Conservation (phyloP, 1,284 basidiomycete species). For the Cutaneotrichosporon sp. region DNA sequence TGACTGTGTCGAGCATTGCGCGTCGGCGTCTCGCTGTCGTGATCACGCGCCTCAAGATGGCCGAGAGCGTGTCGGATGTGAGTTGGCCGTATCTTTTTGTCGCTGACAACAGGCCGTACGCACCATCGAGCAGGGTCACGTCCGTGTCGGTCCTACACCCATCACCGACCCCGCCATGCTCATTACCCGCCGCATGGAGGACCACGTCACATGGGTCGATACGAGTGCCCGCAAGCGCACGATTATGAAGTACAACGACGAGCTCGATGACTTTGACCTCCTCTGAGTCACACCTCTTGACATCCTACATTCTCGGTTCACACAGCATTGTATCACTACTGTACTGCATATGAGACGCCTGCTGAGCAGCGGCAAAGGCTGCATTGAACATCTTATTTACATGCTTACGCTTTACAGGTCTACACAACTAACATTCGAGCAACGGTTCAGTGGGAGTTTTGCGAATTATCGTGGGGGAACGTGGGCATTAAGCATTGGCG, state of each 20-base stretch:
- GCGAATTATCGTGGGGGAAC: too few relatives aligned
- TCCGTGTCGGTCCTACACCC: slow-evolving; percentile 92
- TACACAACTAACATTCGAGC: too few relatives aligned
- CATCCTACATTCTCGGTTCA: not conserved
- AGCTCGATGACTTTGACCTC: slow-evolving; percentile 89
- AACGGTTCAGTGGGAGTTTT: too few relatives aligned
- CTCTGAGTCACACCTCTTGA: slow-evolving; percentile 51
- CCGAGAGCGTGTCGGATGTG: slow-evolving; percentile 89
- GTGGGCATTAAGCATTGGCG: too few relatives aligned
- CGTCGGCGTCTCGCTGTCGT: slow-evolving; percentile 86
- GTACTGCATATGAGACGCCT: not conserved
- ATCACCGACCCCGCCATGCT: slow-evolving; percentile 96
- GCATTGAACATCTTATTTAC: too few relatives aligned
- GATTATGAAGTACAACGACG: slow-evolving; percentile 94
- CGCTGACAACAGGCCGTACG: slow-evolving; percentile 67
- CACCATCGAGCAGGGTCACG: slow-evolving; percentile 97
- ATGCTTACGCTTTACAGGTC: too few relatives aligned
- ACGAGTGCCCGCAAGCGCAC: slow-evolving; percentile 94
- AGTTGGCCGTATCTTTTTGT: slow-evolving; percentile 38
- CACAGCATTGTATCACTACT: slow-evolving; percentile 3
- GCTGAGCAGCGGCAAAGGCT: too few relatives aligned
- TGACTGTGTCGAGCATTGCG: slow-evolving; percentile 93
- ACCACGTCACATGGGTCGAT: slow-evolving; percentile 99
- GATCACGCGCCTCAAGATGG: slow-evolving; percentile 90
- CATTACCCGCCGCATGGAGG: slow-evolving; percentile 96